Evolutionary conservation across 1,284 basidiomycete genomes (phyloP), one percentile per base, ranked within the genome.

Genomic region (Inonotus obliquus): DNA sequence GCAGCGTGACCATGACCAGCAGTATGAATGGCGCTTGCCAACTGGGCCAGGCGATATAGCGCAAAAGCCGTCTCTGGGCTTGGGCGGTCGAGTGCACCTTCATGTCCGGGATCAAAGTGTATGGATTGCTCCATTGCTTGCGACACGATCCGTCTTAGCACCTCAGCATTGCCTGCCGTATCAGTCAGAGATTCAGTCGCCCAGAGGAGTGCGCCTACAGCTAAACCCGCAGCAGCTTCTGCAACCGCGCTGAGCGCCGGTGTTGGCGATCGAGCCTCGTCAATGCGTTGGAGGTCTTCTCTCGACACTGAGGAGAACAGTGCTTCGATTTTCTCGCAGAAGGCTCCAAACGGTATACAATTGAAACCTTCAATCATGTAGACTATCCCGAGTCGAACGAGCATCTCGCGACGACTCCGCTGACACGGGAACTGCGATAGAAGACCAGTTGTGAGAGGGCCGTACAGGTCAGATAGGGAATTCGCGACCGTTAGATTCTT

Each of bases 1-100:
- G 61, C 54, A 32, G 61, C 61, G 35, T 62, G 41, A 14, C 61
- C 61, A 44, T 62, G 61, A 1, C 61, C 44, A 41, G 54, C 54
- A 17, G 27, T 38, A 48, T 61, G 53, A 25, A 61, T 52, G 37
- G 41, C 17, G 32, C 56, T 19, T n/a, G 54, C 60, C 35, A 61
- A 23, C 9, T 37, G 52, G 1, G 54, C 60, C 4, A 61, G 47
- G 2, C 60, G 53, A 51, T 61, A 56, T 5, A 61, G 47, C n/a
- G 60, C 53, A 27, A 41, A 54, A 14, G 60, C 51, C 35, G 13
- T 35, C 17, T 23, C 27, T 19, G n/a, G 10, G n/a, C 35, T 13
- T 11, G 51, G 51, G 5, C 51, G 51, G 5, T 52, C 51, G 21
- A 19, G 51, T 14, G n/a, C 27, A 13, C 11, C 27, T 9, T 52